Evolutionary conservation across 352 stramenopile genomes (phyloP), one percentile per base, ranked within the genome.

Genomic region (Globisporangium sylvaticum): DNA sequence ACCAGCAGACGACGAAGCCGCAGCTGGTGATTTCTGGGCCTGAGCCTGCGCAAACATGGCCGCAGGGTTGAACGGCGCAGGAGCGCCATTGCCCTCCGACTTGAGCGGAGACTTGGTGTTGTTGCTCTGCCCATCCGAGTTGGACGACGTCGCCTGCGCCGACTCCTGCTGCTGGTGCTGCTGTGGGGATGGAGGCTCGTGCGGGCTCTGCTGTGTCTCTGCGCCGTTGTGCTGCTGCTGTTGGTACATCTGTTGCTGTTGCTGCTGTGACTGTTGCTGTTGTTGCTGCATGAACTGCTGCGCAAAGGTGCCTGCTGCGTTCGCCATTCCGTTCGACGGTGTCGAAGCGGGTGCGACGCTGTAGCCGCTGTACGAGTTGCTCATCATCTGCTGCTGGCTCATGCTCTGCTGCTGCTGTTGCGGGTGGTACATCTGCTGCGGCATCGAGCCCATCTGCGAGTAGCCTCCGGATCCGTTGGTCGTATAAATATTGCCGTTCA

Each of bases 41-140:
- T 87, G 78, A 18, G 66, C 75, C 56, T 78, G 80, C 46, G 78
- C 80, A 65, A 89, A 92, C 73, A 83, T 81, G 3, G 80, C 81
- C 1, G 83, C 83, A 7, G 82, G 80, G 62, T 88, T 92, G 15
- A 74, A 48, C 52, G 71, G 71, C 5, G 63, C 25, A 58, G 39
- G 57, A 18, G 25, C 15, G 27, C 20, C 29, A 18, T 39, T 42
- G 25, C 61, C 34, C 29, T 66, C 52, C 8, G 46, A 1, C 61
- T 66, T 66, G 31, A 59, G 29, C 4, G 64, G 25, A 37, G 73
- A 67, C 29, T 56, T 62, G 22, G 42, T 46, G 24, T 46, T 69
- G 48, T 15, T 73, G 66, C 22, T 72, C 59, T 61, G 29, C 18
- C 57, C 63, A 44, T 31, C 57, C 15, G 62, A 48, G 55, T 64